Base-by-base conservation (phyloP, 2,329 filamentous ascomycete species). In the Claviceps pazoutovae region DNA sequence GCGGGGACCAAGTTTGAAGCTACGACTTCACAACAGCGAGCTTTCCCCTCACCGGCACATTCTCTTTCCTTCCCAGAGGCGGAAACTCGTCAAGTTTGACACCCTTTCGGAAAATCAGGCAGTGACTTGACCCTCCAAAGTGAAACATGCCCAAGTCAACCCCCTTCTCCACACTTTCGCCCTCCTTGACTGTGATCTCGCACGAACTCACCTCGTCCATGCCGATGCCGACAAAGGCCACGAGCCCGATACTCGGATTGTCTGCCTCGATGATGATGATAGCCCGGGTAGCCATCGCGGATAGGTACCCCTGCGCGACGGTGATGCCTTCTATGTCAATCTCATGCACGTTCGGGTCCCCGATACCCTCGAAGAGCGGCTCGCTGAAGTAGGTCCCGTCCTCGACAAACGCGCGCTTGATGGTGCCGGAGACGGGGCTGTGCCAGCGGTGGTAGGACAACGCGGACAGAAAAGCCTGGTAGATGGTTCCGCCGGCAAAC, bases 171-270 rank as follows among this genome's bases (percentile, higher is more conserved):
- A 89, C 61, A 50, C 74, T 72, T 61, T 88, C 74, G 0, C 83
- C 84, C 60, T 82, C 76, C 58, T 73, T 73, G 11, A 86, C 82
- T 0, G 79, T 84, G 48, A 86, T 80, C 49, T 88, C 83, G 59
- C 84, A 88, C 0, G 82, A 82, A 53, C 77, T 83, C 13, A 88
- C 84, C 66, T 90, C 85, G 43, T 80, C 82, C 85, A 89, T 88
- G 1, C 85, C 86, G 3, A 89, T 75, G 1, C 77, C 80, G 13
- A 89, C 69, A 56, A 88, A 84, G 0, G 75, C 81, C 72, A 89
- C 76, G 36, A 88, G 66, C 0, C 85, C 85, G 39, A 88, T 80
- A 1, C 71, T 71, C 1, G 73, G 71, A 56, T 86, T 82, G 56
- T 86, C 83, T 0, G 84, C 82, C 62, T 88, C 74, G 53, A 88